A percentile compares a stretch with the other conserved stretches of the same genome.
Conservation (phyloP, 495 filamentous ascomycete genomes). For the Xylaria longipes region DNA sequence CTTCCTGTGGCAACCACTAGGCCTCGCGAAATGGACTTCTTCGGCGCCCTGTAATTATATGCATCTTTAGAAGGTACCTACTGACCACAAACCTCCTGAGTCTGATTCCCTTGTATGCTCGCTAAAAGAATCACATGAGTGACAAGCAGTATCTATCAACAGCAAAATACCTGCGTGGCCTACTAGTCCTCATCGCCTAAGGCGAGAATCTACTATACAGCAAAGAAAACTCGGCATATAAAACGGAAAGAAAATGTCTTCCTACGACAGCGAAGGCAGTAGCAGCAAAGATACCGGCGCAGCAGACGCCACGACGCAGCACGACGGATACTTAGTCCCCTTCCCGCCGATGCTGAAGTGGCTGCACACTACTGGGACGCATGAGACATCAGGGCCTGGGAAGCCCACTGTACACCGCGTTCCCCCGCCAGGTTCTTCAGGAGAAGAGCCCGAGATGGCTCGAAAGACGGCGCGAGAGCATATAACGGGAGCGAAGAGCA, state of each 20-base stretch:
- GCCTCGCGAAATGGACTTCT: background rate
- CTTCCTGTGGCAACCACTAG: background rate
- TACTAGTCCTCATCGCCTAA: background rate
- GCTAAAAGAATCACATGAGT: background rate
- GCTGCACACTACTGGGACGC: background rate
- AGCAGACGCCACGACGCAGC: background rate
- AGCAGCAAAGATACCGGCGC: background rate
- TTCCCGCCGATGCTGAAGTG: background rate
- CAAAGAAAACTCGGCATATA: background rate
- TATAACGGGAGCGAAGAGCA: background rate
- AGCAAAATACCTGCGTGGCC: background rate
- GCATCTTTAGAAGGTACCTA: background rate
- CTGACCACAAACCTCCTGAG: background rate
- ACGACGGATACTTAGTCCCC: background rate
- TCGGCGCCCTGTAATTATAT: background rate
- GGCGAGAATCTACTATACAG: background rate
- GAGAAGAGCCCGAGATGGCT: background rate
- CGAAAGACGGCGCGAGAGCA: background rate
- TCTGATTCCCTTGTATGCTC: background rate
- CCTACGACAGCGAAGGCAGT: background rate
- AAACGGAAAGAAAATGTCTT: background rate
- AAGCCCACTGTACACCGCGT: conserved; percentile 3
- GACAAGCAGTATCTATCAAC: background rate
- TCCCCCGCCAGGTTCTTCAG: conserved; percentile 5
- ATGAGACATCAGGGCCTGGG: background rate